Conservation (phyloP, 257 asterid species). For the Solanum chilense region DNA sequence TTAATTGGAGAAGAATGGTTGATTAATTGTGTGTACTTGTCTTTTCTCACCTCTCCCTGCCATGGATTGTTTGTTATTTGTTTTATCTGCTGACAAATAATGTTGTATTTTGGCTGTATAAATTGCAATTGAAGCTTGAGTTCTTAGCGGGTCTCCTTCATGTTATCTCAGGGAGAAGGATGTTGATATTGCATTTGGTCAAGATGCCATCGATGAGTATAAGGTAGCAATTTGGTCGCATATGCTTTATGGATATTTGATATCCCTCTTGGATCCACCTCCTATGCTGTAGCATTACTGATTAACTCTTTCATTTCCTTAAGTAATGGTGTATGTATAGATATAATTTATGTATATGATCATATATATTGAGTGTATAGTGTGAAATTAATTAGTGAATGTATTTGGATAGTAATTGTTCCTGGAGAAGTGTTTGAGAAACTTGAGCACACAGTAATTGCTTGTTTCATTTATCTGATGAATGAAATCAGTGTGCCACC, state of each 20-base stretch:
- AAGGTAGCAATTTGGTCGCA: conserved; percentile 43
- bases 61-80: background rate
- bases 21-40: background rate
- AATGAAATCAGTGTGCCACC: background rate
- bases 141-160: conserved; percentile 1
- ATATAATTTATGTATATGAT: background rate
- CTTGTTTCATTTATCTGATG: background rate
- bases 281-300: background rate
- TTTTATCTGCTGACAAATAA: background rate
- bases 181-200: conserved; percentile 76
- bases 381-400: background rate
- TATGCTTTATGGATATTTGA: background rate
- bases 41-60: background rate
- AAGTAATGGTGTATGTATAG: background rate
- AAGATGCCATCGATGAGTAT: conserved; percentile 92
- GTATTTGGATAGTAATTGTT: background rate
- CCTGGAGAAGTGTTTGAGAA: background rate
- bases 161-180: conserved; percentile 82
- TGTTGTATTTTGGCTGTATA: background rate
- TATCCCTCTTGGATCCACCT: background rate
- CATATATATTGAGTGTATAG: background rate
- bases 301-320: background rate
- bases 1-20: background rate
- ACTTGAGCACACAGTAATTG: background rate
- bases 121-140: background rate